Base-by-base conservation (phyloP, 495 filamentous ascomycete genomes). In the Rusavskia elegans region DNA sequence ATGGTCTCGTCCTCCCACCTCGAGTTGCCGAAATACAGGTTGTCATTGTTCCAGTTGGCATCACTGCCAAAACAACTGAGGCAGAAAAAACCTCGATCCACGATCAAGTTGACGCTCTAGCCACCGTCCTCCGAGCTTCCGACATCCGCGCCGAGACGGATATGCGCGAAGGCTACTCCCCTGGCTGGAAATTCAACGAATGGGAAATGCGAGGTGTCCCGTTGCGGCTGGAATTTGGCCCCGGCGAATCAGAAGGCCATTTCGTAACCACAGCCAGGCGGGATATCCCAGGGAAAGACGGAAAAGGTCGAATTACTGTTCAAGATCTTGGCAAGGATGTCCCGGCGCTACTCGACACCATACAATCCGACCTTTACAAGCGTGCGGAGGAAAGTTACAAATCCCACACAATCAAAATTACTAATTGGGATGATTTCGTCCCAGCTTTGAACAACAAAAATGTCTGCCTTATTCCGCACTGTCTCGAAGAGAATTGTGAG, bases 161-260 rank as follows among this genome's bases (percentile, higher is more conserved):
- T 65, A 70, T 74, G 55, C 80, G 92, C 40, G 87, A 95, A 8
- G 81, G 79, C 53, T 89, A 95, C 72, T 89, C 86, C 53, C 88
- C 92, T 14, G 90, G 86, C 55, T 95, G 82, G 78, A 97, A 98
- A 67, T 96, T 97, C 76, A 92, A 92, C 72, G 86, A 97, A 68
- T 94, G 85, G 84, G 93, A 98, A 67, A 72, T 95, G 53, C 89
- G 87, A 67, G 92, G 92, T 64, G 82, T 96, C 14, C 92, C 93
- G 16, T 71, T 98, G 30, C 87, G 93, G 37, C 73, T 98, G 46
- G 92, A 97, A 66, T 92, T 93, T 63, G 93, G 93, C 37, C 92
- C 92, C 46, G 92, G 92, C 66, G 92, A 97, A 64, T 80, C 81
- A 2, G 84, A 81, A 40, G 85, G 87, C 58, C 77, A 84, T 46